These are phyloP conservation scores for Aspergillus chevalieri DNA, from an alignment of 2,329 filamentous ascomycete genomes.

Conservation along the genomic window DNA sequence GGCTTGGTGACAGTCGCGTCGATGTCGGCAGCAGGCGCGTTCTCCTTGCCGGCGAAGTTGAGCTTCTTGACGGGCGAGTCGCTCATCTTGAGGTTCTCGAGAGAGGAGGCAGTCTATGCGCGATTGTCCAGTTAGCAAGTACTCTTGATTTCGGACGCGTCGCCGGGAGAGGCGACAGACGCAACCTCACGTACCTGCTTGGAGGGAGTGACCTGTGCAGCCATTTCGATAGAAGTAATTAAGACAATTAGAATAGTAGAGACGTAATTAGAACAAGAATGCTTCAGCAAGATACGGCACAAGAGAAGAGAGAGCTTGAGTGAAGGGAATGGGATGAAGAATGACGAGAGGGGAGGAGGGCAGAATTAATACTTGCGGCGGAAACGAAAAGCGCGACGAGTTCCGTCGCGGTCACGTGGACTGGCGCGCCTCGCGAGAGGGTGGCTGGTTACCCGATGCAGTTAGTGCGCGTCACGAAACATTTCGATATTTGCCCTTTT, in stretches of 20 bases:
- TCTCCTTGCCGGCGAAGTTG: constrained; percentile 81
- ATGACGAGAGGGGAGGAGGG: constrained; percentile 24
- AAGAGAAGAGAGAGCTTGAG: constrained; percentile 1
- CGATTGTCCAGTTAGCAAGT: constrained; percentile 2
- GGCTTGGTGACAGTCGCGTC: constrained; percentile 54
- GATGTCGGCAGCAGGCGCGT: constrained; percentile 52
- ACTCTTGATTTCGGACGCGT: constrained; percentile 38
- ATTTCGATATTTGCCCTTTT: background rate
- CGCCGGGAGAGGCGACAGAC: constrained; percentile 22
- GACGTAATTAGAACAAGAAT: constrained; percentile 5
- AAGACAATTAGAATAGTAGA: constrained; percentile 12
- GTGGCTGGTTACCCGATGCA: background rate
- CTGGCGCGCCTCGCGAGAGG: constrained; percentile 18
- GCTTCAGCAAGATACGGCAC: background rate
- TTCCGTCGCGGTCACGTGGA: constrained; percentile 37
- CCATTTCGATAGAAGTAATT: constrained; percentile 52
- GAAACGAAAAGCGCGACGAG: constrained; percentile 26
- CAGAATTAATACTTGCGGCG: constrained; percentile 18
- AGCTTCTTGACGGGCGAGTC: constrained; percentile 89
- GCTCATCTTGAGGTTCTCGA: constrained; percentile 80
- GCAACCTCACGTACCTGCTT: constrained; percentile 58
- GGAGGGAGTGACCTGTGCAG: constrained; percentile 67
- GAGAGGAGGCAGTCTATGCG: constrained; percentile 71
- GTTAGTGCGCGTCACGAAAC: background rate
- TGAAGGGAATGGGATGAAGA: constrained; percentile 18